These are phyloP conservation scores for Verbascum thapsus DNA, from an alignment of 257 asterid genomes.

Conservation along the genomic window DNA sequence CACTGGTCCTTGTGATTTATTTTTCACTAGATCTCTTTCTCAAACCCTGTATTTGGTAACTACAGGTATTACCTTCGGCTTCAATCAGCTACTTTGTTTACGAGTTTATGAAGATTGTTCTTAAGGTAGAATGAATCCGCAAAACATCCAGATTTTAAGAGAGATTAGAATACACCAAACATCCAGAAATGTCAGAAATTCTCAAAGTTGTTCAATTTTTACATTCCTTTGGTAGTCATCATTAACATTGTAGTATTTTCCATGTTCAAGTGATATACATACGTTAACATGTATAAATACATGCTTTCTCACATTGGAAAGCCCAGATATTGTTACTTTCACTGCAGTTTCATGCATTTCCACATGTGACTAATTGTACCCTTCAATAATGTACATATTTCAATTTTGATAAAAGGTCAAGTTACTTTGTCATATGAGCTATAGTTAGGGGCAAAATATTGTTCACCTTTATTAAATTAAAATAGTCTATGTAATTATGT, in stretches of 20 bases:
- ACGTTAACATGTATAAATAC: conserved; percentile 10
- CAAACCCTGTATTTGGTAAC: conserved; percentile 14
- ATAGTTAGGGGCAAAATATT: no score
- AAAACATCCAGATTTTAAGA: no score
- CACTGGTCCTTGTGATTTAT: neutral
- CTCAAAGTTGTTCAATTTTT: no score
- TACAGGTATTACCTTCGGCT: conserved; percentile 96
- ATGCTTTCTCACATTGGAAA: conserved; percentile 1
- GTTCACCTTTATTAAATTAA: no score
- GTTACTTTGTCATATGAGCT: no score
- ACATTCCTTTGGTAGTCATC: neutral
- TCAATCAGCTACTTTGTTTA: conserved; percentile 89
- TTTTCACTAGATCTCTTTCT: neutral
- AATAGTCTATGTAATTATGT: no score
- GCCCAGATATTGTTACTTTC: conserved; percentile 1
- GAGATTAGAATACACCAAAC: no score
- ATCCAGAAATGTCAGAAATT: no score
- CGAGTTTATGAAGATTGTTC: conserved; percentile 93
- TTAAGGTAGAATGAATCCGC: conserved; percentile 64
- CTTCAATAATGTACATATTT: neutral
- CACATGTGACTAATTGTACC: conserved; percentile 2
- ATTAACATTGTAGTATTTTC: neutral
- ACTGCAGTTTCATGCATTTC: neutral
- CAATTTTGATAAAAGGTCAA: neutral
- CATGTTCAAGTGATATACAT: conserved; percentile 7